Percentiles rank a stretch among this genome's conserved stretches.
Conservation (phyloP, 2,329 filamentous ascomycete genomes). For the Sclerotinia borealis region DNA sequence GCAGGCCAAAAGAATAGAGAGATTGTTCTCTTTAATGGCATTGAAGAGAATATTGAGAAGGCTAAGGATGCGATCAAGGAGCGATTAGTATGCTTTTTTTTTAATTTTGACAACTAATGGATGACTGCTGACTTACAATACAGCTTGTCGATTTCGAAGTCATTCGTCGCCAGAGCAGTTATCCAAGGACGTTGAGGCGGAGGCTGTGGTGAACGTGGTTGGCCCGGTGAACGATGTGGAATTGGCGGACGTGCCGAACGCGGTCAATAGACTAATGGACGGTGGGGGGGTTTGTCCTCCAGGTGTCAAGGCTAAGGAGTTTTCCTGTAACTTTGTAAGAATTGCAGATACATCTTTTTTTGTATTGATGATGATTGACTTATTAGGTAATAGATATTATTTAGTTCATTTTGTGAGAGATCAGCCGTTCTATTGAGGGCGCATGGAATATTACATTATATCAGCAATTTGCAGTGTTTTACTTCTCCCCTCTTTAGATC, state of each 20-base stretch:
- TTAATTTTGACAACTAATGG: not conserved
- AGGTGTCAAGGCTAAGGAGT: not conserved
- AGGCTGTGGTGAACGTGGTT: not conserved
- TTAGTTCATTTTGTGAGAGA: too few species aligned
- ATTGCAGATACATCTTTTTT: not conserved
- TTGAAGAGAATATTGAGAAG: not conserved
- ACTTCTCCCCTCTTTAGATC: too few species aligned
- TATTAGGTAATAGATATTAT: too few species aligned
- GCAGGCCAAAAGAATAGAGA: not conserved
- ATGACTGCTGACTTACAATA: not conserved
- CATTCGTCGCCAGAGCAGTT: too few species aligned
- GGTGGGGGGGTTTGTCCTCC: too few species aligned
- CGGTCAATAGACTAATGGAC: not conserved
- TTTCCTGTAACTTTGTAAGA: not conserved
- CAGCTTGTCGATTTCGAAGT: not conserved
- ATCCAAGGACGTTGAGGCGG: not conserved
- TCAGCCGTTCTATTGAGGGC: too few species aligned
- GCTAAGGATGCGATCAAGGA: not conserved
- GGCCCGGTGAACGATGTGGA: too few species aligned
- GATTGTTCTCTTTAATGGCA: not conserved
- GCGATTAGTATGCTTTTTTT: not conserved
- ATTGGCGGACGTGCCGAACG: not conserved
- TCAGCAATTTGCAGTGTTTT: too few species aligned
- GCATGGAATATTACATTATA: too few species aligned
- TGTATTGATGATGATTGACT: too few species aligned